Evolutionary conservation across 345 rosid genomes (phyloP).

Genomic region (Eucalyptus camaldulensis): DNA sequence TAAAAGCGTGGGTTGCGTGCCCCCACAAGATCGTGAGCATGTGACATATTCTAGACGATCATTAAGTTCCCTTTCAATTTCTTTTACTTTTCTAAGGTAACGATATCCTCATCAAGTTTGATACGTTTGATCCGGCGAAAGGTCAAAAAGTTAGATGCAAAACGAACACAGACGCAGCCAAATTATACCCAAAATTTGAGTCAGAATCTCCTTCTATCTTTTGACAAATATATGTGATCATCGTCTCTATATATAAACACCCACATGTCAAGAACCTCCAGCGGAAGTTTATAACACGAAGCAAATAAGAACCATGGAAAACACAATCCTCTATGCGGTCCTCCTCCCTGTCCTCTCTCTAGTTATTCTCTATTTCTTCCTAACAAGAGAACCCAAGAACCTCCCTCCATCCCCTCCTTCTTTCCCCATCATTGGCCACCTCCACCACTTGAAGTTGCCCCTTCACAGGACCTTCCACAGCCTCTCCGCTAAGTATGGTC

Average conservation of each 20-base stretch:
- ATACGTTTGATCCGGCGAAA: not conserved
- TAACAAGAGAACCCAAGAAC: not conserved
- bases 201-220: not conserved
- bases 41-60: no score
- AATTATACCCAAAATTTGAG: not conserved
- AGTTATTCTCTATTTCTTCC: no score
- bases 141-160: not conserved
- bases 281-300: not conserved
- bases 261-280: not conserved
- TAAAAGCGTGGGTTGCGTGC: not conserved
- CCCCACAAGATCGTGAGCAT: not conserved
- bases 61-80: not conserved
- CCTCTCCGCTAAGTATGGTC: constrained; percentile 8
- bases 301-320: not conserved
- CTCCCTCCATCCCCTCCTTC: constrained; percentile 25
- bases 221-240: not conserved
- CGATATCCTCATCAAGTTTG: not conserved
- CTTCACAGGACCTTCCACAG: not conserved
- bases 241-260: not conserved
- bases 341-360: not conserved
- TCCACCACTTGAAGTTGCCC: constrained; percentile 15
- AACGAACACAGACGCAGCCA: not conserved
- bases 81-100: not conserved
- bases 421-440: constrained; percentile 28
- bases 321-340: not conserved